These are phyloP conservation scores for Rhizodiscina lignyota DNA, from an alignment of 495 filamentous ascomycete species.

Conservation along the genomic window DNA sequence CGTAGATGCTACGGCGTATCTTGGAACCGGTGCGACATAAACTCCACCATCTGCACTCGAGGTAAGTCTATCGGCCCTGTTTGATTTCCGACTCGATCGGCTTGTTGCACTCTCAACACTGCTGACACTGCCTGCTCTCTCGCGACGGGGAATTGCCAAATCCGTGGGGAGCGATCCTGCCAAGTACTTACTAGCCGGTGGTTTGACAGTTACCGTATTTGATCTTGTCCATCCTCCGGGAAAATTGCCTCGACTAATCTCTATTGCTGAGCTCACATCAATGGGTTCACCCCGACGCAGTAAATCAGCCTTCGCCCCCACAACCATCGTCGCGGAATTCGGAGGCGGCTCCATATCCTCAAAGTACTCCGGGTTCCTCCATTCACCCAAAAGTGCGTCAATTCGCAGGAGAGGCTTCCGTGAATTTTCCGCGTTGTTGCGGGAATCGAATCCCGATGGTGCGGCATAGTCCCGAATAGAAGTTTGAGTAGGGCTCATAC, in stretches of 20 bases:
- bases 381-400: slow-evolving; percentile 89
- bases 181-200: slow-evolving; percentile 1
- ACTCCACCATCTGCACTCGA: neutral
- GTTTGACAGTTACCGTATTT: neutral
- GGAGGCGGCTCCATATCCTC: slow-evolving; percentile 84
- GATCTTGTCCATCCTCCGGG: slow-evolving; percentile 39
- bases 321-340: slow-evolving; percentile 67
- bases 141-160: neutral
- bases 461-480: no score
- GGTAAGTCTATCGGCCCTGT: neutral
- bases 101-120: neutral
- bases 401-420: slow-evolving; percentile 53
- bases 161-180: slow-evolving; percentile 1
- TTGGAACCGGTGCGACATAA: slow-evolving; percentile 40
- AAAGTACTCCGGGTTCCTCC: slow-evolving; percentile 85
- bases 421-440: slow-evolving; percentile 8
- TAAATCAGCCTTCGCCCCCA: slow-evolving; percentile 70
- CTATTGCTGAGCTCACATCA: slow-evolving; percentile 16
- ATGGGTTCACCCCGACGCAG: slow-evolving; percentile 50
- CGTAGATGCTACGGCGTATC: slow-evolving; percentile 65
- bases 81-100: neutral
- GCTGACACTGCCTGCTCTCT: neutral
- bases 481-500: no score
- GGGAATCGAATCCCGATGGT: no score
- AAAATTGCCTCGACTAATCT: slow-evolving; percentile 23